These are phyloP conservation scores for Przewalskia tangutica DNA, from an alignment of 257 asterid species.

Conservation along the genomic window DNA sequence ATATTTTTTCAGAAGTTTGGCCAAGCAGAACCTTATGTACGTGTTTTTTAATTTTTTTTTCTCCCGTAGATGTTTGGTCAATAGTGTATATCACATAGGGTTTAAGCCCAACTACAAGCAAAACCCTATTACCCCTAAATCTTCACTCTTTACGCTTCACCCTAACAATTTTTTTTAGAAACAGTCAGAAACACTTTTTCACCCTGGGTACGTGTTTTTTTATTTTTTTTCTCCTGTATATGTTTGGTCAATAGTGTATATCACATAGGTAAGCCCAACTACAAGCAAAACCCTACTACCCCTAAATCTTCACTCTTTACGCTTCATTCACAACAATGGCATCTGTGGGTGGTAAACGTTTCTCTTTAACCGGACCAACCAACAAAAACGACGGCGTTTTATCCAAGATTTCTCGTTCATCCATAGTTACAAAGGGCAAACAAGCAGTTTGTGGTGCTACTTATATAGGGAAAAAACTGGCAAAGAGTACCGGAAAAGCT, in stretches of 20 bases:
- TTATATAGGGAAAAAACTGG: constrained; percentile 44
- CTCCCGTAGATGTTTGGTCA: background rate
- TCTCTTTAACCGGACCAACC: background rate
- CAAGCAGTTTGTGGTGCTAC: constrained; percentile 36
- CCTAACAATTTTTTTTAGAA: no score
- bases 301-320: background rate
- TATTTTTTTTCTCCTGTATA: background rate
- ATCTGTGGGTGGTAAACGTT: background rate
- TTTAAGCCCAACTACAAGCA: background rate
- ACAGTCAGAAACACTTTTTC: no score
- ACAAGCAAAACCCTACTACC: background rate
- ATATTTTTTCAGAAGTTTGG: no score
- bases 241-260: background rate
- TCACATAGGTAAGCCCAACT: background rate
- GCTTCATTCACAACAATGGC: background rate
- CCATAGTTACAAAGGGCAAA: constrained; percentile 34
- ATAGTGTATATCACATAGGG: background rate
- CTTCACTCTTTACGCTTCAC: background rate
- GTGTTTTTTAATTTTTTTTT: background rate
- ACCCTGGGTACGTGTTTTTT: no score
- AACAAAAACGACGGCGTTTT: constrained; percentile 20
- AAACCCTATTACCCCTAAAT: background rate
- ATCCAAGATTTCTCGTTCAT: constrained; percentile 28
- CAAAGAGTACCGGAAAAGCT: constrained; percentile 23
- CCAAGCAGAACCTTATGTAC: no score